These are phyloP conservation scores for Plectosphaerella plurivora DNA, from an alignment of 2,329 filamentous ascomycete genomes.

Conservation along the genomic window DNA sequence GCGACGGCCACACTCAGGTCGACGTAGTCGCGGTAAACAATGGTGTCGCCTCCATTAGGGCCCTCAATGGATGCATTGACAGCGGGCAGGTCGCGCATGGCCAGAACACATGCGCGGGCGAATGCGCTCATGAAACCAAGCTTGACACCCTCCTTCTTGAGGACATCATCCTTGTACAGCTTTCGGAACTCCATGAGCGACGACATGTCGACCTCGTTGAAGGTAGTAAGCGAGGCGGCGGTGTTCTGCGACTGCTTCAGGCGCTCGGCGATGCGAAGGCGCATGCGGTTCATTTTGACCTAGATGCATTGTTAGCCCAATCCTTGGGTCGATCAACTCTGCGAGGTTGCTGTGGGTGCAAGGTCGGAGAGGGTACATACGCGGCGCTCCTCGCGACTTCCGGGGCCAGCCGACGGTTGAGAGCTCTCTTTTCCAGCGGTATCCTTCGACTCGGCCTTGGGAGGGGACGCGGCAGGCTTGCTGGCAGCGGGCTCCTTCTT, in stretches of 20 bases:
- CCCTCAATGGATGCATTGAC: constrained; percentile 98
- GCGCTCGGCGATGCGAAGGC: constrained; percentile 91
- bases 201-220: constrained; percentile 99
- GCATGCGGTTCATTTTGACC: constrained; percentile 99
- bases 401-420: constrained; percentile 42
- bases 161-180: constrained; percentile 90
- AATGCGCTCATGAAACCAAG: constrained; percentile 99
- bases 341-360: too few species aligned
- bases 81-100: constrained; percentile 90
- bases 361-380: constrained; percentile 45
- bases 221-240: constrained; percentile 92
- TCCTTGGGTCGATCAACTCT: background rate
- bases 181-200: constrained; percentile 96
- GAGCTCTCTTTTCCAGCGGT: constrained; percentile 7
- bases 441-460: constrained; percentile 31
- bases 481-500: constrained; percentile 21
- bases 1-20: constrained; percentile 97
- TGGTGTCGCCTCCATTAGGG: constrained; percentile 89
- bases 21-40: constrained; percentile 97
- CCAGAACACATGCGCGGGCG: constrained; percentile 80
- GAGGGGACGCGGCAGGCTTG: background rate
- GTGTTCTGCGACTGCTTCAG: constrained; percentile 99
- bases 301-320: constrained; percentile 26
- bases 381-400: constrained; percentile 80
- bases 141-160: constrained; percentile 96